These are phyloP conservation scores for Alternaria postmessia DNA, from an alignment of 2,329 filamentous ascomycete genomes.

Conservation along the genomic window DNA sequence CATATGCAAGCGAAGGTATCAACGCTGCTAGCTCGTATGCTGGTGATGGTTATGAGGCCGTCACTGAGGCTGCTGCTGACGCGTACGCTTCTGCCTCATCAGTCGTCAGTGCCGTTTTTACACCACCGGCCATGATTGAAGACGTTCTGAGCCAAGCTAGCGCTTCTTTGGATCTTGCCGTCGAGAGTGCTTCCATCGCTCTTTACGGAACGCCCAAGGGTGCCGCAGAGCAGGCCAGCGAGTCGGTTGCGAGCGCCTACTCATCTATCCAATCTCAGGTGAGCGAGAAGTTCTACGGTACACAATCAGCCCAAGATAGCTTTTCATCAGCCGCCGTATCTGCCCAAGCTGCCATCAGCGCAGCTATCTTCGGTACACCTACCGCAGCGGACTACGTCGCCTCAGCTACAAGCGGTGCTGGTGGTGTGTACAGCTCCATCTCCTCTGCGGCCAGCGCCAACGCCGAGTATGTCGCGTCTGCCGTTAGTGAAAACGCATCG, in stretches of 20 bases:
- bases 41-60: conserved; percentile 54
- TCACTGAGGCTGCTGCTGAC: conserved; percentile 62
- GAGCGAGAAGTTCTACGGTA: conserved; percentile 65
- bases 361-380: conserved; percentile 65
- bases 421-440: conserved; percentile 35
- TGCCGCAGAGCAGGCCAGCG: conserved; percentile 62
- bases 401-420: conserved; percentile 55
- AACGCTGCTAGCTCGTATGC: conserved; percentile 60
- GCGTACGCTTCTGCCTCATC: conserved; percentile 58
- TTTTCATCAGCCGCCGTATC: conserved; percentile 64
- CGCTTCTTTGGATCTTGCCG: conserved; percentile 65
- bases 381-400: conserved; percentile 57
- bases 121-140: conserved; percentile 66
- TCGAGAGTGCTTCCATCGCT: conserved; percentile 65
- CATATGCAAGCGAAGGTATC: conserved; percentile 57
- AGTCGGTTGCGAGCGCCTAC: conserved; percentile 62
- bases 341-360: conserved; percentile 63
- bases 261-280: conserved; percentile 59
- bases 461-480: conserved; percentile 53
- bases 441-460: conserved; percentile 29
- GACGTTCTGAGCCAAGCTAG: conserved; percentile 65
- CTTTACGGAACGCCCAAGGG: conserved; percentile 66
- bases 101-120: conserved; percentile 60
- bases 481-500: conserved; percentile 53
- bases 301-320: conserved; percentile 61